Base-by-base conservation (phyloP, 192 early-diverging fungal genomes). In the Coemansia sp. region DNA sequence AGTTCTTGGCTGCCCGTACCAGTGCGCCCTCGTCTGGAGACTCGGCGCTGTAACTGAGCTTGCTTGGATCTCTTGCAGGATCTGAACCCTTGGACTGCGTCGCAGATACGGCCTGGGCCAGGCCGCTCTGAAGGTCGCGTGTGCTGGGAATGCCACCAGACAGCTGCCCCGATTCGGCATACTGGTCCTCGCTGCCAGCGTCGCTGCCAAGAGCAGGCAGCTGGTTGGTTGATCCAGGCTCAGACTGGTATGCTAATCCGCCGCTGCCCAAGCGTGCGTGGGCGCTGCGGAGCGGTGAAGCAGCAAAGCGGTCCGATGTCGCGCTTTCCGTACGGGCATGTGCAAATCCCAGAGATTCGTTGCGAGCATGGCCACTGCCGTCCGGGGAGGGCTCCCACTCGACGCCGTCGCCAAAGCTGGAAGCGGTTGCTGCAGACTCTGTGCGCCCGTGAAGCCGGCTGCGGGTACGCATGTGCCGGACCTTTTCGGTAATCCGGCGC, bases 21-120 rank as follows among this genome's bases (percentile, higher is more conserved):
- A 93, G 71, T 7, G 91, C 91, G 23, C 87, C 83, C 53, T 93
- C 91, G 53, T 93, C 91, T 15, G 91, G 91, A 2, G 87, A 89
- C 55, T 92, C 88, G 12, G 71, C 71, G 56, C 71, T 74, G 53
- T 74, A 64, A 0, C 47, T 61, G 7, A 71, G 53, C 47, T 58
- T 60, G 53, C 62, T 69, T 44, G 56, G 21, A 10, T 66, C 66
- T 58, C 69, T 43, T 2, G 11, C 6, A 1, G 32, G 41, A 9
- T 45, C 50, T 6, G 44, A 1, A 43, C 53, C 23, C 43, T 41
- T 20, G 8, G 58, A 23, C 62, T 56, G 62, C 20, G 62, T 28
- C 18, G 46, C 40, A 11, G 45, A 23, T 11, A 56, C 20, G 11
- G 28, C 47, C 46, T 53, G 43, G 5, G 45, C 30, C n/a, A 46